Conservation (phyloP, 2,329 filamentous ascomycete genomes). For the Beauveria brongniartii region DNA sequence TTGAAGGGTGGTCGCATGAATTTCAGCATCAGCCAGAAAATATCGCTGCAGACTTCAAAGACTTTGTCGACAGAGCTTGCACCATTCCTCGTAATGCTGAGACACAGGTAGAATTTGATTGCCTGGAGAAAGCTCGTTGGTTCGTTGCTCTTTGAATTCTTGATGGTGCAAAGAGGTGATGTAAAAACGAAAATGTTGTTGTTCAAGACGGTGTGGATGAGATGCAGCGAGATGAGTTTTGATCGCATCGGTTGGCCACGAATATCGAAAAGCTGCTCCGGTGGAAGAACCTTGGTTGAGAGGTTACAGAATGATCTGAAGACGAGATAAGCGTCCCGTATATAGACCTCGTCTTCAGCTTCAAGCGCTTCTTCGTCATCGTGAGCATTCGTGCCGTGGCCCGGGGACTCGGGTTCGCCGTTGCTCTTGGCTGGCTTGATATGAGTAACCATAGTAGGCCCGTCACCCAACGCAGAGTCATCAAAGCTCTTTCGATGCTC, state of each 20-base stretch:
- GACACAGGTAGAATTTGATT: conserved; percentile 91
- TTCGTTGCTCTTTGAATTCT: conserved; percentile 80
- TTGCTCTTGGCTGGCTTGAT: conserved; percentile 40
- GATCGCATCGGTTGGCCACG: conserved; percentile 95
- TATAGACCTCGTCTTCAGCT: conserved; percentile 87
- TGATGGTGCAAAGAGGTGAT: conserved; percentile 85
- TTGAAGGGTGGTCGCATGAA: conserved; percentile 91
- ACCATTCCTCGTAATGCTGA: conserved; percentile 90
- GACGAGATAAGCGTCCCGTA: conserved; percentile 92
- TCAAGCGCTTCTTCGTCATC: conserved; percentile 55
- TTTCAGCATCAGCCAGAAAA: conserved; percentile 96
- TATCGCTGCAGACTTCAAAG: conserved; percentile 93
- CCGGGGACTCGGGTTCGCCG: conserved; percentile 26
- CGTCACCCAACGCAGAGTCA: conserved; percentile 58
- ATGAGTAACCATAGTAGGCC: conserved; percentile 58
- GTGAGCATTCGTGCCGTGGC: conserved; percentile 22
- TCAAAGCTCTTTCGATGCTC: conserved; percentile 62
- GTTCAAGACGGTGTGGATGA: conserved; percentile 91
- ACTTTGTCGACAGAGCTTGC: conserved; percentile 86
- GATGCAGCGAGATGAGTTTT: conserved; percentile 88
- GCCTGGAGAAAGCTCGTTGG: conserved; percentile 88
- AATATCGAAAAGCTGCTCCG: conserved; percentile 87
- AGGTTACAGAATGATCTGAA: conserved; percentile 97
- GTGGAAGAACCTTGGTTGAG: conserved; percentile 81
- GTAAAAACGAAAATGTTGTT: conserved; percentile 89